Evolutionary conservation across 305 asterid genomes (phyloP), one percentile per base, ranked within the genome.

Genomic region (Rubia peregrina): DNA sequence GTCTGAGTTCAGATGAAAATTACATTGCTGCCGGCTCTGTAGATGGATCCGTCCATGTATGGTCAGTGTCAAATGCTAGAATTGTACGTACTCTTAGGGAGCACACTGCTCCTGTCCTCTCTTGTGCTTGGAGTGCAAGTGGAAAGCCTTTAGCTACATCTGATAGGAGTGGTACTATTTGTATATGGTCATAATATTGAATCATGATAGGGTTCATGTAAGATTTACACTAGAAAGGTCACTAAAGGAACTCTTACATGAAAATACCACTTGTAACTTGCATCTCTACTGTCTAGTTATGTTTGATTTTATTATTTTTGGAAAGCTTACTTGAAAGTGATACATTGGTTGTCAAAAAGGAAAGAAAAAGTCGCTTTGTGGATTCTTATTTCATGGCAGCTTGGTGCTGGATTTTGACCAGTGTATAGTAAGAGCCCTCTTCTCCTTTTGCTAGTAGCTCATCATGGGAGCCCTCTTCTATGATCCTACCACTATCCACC

Each of bases 61-160:
- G 98, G 98, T 93, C 98, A 0, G 88, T 88, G 33, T 76, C 77
- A 17, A 86, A 79, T 61, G 80, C 83, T n/a, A 86, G 79, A 72
- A 76, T 88, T 14, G 96, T 88, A 8, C 89, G 91, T 80, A 91
- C 95, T 33, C 75, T 93, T 53, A 93, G 86, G 83, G 97, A 94
- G 79, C 95, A 87, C 65, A 76, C 90, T 0, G 80, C 95, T 61
- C 79, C 98, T 0, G 93, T 94, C 13, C 72, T 93, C 16, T 82
- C 88, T 78, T 88, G 97, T 79, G 80, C 95, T 9, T 89, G 98
- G 98, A 88, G 95, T 83, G 83, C 82, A 55, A 83, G 85, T 55
- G 96, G 96, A 67, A 90, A 91, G 69, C 88, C 95, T 61, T 76
- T 94, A 60, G 98, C 96, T 62, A 79, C 92, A 42, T 82, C 96